Percentiles rank a stretch among this genome's conserved stretches.
Evolutionary conservation across 768 basidiomycete species (phyloP).

Genomic region (Rhizopogon roseolus): DNA sequence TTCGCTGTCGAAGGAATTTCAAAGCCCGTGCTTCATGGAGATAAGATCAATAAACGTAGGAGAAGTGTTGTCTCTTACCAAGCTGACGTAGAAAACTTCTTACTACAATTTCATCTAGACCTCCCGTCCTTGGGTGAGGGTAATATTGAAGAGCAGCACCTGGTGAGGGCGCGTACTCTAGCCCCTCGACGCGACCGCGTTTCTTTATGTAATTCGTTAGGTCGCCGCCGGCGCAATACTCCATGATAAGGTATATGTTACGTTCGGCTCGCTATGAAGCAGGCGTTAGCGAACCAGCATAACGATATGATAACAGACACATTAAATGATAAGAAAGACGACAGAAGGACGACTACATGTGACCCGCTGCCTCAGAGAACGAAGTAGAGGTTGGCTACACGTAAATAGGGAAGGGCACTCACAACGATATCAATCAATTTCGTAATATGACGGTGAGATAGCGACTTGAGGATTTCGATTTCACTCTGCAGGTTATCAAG

Average conservation of each 20-base stretch:
- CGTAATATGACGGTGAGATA: constrained; percentile 92
- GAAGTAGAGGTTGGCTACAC: background rate
- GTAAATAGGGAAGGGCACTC: constrained; percentile 18
- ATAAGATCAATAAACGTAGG: background rate
- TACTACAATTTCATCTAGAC: constrained; percentile 85
- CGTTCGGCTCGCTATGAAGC: constrained; percentile 41
- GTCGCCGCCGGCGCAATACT: constrained; percentile 94
- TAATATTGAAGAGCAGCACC: constrained; percentile 77
- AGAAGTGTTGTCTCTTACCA: constrained; percentile 38
- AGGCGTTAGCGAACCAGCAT: constrained; percentile 2
- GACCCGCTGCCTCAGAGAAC: background rate
- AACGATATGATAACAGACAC: background rate
- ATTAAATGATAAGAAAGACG: background rate
- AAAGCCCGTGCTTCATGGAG: constrained; percentile 71
- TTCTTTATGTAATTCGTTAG: constrained; percentile 97
- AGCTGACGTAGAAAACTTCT: constrained; percentile 91
- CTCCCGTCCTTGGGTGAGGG: constrained; percentile 87
- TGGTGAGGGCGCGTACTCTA: constrained; percentile 73
- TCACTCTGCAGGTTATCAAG: constrained; percentile 98
- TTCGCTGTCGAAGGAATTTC: constrained; percentile 83
- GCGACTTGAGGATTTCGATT: constrained; percentile 92
- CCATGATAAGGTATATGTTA: constrained; percentile 94
- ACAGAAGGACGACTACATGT: background rate
- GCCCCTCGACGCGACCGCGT: constrained; percentile 85
- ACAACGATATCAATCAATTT: constrained; percentile 91